Evolutionary conservation across 768 basidiomycete species (phyloP).

Genomic region (Nevesoporus exiguus): DNA sequence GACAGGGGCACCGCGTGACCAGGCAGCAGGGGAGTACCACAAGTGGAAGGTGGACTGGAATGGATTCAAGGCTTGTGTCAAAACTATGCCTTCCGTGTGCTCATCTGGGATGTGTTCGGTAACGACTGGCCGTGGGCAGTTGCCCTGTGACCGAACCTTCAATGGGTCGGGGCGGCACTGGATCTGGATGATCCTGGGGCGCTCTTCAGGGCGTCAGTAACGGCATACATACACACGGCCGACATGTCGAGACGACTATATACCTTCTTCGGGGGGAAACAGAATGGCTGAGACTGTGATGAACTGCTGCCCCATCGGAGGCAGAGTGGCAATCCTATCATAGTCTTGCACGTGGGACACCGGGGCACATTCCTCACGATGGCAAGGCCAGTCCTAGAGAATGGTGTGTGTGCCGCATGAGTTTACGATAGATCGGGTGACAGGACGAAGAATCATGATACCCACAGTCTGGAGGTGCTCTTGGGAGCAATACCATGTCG

Average conservation of each 20-base stretch:
- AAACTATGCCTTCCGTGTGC: too few relatives aligned
- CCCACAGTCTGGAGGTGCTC: slow-evolving; percentile 71
- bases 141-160: slow-evolving; percentile 62
- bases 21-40: too few relatives aligned
- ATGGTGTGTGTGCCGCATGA: slow-evolving; percentile 3
- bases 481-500: slow-evolving; percentile 75
- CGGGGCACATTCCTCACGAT: slow-evolving; percentile 66
- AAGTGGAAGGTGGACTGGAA: too few relatives aligned
- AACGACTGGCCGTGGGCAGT: slow-evolving; percentile 69
- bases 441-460: neutral
- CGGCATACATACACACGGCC: slow-evolving; percentile 4
- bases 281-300: slow-evolving; percentile 71
- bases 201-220: slow-evolving; percentile 43
- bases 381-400: slow-evolving; percentile 73
- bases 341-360: slow-evolving; percentile 46
- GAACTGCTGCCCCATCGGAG: slow-evolving; percentile 63
- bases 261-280: slow-evolving; percentile 77
- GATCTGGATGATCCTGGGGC: slow-evolving; percentile 66
- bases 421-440: slow-evolving; percentile 19
- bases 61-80: too few relatives aligned
- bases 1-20: too few relatives aligned
- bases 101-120: too few relatives aligned
- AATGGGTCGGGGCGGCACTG: slow-evolving; percentile 73
- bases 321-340: slow-evolving; percentile 72
- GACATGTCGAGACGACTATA: slow-evolving; percentile 11